Evolutionary conservation across 805 yeast genomes (phyloP), one percentile per base, ranked within the genome.

Genomic region (Lipomyces starkeyi): DNA sequence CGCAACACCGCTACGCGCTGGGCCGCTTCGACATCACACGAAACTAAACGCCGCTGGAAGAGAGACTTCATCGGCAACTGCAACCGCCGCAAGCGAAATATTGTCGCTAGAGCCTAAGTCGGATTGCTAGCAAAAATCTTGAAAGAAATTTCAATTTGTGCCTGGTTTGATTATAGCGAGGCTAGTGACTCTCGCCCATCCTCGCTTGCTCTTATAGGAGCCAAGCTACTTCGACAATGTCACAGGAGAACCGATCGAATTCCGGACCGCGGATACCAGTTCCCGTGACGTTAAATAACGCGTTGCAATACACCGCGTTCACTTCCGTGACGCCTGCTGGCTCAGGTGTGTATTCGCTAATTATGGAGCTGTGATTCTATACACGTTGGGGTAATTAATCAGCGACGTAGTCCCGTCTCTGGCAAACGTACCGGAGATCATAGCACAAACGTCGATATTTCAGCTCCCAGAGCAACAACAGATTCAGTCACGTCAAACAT

Each of bases 271-370:
- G 56, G 34, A 53, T 25, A 25, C 34, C 49, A 35, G 62, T 56
- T 27, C 68, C 68, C 13, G 37, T 52, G 40, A 55, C 62, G 13
- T 34, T 63, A 29, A 37, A 27, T 25, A 59, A 55, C 25, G 68
- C 71, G 3, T 34, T 69, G 47, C 72, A 69, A 58, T 66, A 64
- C 27, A 61, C 72, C 14, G 63, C 72, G n/a, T 29, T 68, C 25
- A 40, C 60, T 6, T 69, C 72, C 4, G 60, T 64, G 9, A 52
- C 67, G n/a, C 71, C 72, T 9, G 65, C 52, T 22, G 25, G 71
- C 2, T 9, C 67, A 17, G 63, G 71, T 68, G 49, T 43, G 49
- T n/a, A n/a, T 43, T 43, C 7, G 7, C 20, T 43, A 11, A 11
- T 43, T 43, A 14, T 43, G 13, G 8, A 43, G 13, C 13, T 29